A percentile compares a stretch with the other conserved stretches of the same genome.
Evolutionary conservation across 73 alveolate genomes (phyloP).

Genomic region (Paramecium biaurelia): DNA sequence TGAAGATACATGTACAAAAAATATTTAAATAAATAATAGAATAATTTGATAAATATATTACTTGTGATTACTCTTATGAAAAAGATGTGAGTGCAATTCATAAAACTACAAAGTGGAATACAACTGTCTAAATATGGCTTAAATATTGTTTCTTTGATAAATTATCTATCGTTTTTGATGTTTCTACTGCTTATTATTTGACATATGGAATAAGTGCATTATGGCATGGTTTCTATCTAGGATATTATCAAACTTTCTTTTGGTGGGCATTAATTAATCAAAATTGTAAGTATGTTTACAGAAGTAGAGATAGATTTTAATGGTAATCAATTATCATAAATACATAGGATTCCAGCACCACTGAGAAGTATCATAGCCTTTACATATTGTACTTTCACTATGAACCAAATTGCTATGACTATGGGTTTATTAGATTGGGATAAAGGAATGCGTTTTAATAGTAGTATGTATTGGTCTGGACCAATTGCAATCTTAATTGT

Average conservation of each 20-base stretch:
- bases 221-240: constrained; percentile 53
- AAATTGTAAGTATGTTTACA: constrained; percentile 35
- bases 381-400: not conserved
- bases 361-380: not conserved
- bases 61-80: constrained; percentile 46
- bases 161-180: not conserved
- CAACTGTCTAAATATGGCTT: constrained; percentile 55
- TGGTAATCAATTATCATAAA: not conserved
- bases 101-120: constrained; percentile 56
- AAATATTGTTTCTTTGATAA: constrained; percentile 59
- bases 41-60: constrained; percentile 17
- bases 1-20: not conserved
- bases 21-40: not conserved
- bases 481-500: not conserved
- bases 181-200: not conserved
- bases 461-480: constrained; percentile 28
- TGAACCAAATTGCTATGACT: not conserved
- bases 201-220: constrained; percentile 55
- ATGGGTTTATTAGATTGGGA: constrained; percentile 34
- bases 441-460: not conserved
- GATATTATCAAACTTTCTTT: constrained; percentile 42
- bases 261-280: constrained; percentile 57
- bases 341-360: not conserved
- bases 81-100: constrained; percentile 27
- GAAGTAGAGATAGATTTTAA: constrained; percentile 46